A percentile compares a stretch with the other conserved stretches of the same genome.
phyloP scores from a whole-genome alignment of 2,329 filamentous ascomycete species.

The Diplocarpon mali region DNA sequence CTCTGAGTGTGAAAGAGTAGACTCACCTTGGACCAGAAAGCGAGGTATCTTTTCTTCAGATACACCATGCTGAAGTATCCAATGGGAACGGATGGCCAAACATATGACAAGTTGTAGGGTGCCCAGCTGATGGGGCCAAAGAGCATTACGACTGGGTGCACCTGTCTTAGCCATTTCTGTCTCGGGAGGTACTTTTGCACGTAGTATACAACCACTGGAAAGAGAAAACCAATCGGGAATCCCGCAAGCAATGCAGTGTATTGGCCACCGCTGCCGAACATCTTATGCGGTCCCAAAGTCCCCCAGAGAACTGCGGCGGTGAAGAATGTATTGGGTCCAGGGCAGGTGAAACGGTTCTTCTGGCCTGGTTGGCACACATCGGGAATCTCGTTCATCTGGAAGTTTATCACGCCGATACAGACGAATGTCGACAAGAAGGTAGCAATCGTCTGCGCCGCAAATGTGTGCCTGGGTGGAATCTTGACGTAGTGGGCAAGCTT shows the following conservation, averaged over 20 bases:
- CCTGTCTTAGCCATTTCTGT: constrained; percentile 30
- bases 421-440: constrained; percentile 36
- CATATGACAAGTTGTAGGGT: constrained; percentile 40
- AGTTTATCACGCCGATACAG: constrained; percentile 30
- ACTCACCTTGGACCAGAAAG: constrained; percentile 34
- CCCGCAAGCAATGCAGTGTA: constrained; percentile 39
- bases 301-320: constrained; percentile 46
- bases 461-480: constrained; percentile 36
- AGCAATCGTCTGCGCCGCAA: constrained; percentile 37
- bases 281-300: constrained; percentile 33
- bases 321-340: constrained; percentile 44
- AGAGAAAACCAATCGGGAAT: constrained; percentile 37
- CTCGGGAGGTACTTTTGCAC: constrained; percentile 33
- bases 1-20: too few species aligned
- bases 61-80: constrained; percentile 39
- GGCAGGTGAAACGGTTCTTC: constrained; percentile 37
- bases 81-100: constrained; percentile 36
- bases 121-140: constrained; percentile 37
- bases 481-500: constrained; percentile 42
- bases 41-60: constrained; percentile 34
- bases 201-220: constrained; percentile 36
- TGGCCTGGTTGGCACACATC: constrained; percentile 33
- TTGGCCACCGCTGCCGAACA: constrained; percentile 38
- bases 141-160: constrained; percentile 38
- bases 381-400: constrained; percentile 31